Conservation (phyloP, 208 protist species). For the Acanthamoeba castellanii region DNA sequence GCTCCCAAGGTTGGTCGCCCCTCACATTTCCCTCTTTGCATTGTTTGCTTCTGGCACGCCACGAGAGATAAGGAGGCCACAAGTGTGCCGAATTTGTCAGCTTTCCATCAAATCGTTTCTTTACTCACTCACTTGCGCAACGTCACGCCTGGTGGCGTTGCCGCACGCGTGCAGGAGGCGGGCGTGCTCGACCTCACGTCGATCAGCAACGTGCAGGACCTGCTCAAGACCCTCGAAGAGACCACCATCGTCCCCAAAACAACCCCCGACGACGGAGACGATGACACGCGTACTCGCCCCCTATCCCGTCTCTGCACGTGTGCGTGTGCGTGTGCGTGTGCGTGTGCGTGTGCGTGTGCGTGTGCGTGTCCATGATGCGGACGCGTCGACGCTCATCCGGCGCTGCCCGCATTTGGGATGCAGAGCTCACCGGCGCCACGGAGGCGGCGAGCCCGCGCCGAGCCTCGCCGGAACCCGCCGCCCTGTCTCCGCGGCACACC, state of each 20-base stretch:
- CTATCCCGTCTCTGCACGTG: no score
- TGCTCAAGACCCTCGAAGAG: conserved; percentile 12
- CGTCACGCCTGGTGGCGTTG: no score
- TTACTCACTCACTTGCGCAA: no score
- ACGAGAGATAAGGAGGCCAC: no score
- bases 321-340: no score
- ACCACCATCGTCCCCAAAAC: conserved; percentile 11
- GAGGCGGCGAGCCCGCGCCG: background rate
- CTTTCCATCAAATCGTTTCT: background rate
- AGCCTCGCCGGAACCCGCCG: background rate
- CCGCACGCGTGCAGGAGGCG: background rate
- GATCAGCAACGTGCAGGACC: conserved; percentile 13
- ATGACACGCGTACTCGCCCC: no score
- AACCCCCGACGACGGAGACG: background rate
- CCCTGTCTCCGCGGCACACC: background rate
- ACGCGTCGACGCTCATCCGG: no score
- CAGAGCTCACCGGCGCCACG: background rate
- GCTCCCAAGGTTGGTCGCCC: background rate
- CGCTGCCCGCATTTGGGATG: no score
- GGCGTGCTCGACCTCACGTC: background rate
- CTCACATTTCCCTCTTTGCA: background rate
- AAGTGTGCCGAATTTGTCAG: no score
- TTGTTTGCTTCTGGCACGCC: no score
- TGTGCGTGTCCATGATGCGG: no score
- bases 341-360: no score